Percentiles rank a stretch among this genome's conserved stretches.
These are phyloP conservation scores for Tolypocladium guangdongense DNA, from an alignment of 2,329 filamentous ascomycete species.

Conservation along the genomic window DNA sequence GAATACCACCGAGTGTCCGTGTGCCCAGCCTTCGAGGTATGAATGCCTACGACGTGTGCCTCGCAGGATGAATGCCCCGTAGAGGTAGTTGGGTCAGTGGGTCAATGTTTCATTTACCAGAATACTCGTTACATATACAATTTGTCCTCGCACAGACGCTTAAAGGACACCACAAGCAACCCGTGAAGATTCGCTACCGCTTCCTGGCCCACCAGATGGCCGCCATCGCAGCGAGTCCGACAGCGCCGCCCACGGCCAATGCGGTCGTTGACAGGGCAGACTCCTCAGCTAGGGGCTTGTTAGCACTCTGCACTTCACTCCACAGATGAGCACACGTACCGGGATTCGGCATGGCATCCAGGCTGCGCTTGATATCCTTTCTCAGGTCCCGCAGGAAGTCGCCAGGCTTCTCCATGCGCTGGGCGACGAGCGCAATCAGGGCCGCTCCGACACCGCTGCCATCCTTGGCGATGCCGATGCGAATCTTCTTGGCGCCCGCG, in stretches of 20 bases:
- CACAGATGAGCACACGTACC: constrained; percentile 13
- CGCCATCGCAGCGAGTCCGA: constrained; percentile 27
- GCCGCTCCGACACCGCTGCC: constrained; percentile 78
- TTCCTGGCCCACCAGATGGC: constrained; percentile 25
- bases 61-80: neutral
- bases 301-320: constrained; percentile 6
- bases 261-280: constrained; percentile 17
- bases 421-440: constrained; percentile 83
- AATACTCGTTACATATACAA: neutral
- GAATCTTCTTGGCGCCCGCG: constrained; percentile 71
- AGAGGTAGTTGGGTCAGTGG: neutral
- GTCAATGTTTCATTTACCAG: neutral
- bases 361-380: constrained; percentile 24
- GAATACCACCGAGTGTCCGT: neutral
- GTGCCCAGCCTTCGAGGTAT: neutral
- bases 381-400: constrained; percentile 33
- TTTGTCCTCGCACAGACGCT: constrained; percentile 2
- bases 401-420: constrained; percentile 45
- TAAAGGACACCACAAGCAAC: neutral
- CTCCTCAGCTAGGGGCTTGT: constrained; percentile 18
- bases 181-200: constrained; percentile 6
- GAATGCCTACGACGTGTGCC: neutral
- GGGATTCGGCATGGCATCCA: constrained; percentile 18
- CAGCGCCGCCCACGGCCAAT: constrained; percentile 20
- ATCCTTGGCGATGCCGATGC: constrained; percentile 95